Evolutionary conservation across 139 green algal genomes (phyloP).

Genomic region (Medakamo hakoo): DNA sequence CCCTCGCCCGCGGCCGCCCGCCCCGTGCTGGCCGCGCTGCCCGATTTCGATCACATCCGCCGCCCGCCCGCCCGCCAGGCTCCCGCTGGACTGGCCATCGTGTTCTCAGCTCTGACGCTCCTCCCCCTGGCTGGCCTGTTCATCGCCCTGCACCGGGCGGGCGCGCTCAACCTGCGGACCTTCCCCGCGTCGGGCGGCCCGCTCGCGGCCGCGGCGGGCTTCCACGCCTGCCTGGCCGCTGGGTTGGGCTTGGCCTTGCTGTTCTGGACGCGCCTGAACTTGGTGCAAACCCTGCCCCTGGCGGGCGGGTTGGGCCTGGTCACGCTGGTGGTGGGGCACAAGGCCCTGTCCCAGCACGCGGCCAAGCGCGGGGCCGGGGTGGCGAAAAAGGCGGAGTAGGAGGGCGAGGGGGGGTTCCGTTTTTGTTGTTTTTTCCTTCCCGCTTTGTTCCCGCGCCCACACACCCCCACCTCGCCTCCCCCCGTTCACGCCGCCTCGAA

Average conservation of each 20-base stretch:
- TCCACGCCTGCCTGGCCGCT: conserved; percentile 17
- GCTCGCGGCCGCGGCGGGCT: conserved; percentile 1
- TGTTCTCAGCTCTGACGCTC: background rate
- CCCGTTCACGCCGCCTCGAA: background rate
- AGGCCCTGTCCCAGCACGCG: background rate
- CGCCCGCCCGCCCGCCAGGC: conserved; percentile 4
- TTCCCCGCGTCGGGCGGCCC: conserved; percentile 4
- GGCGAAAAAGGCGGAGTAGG: background rate
- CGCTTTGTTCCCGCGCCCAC: background rate
- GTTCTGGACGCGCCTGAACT: conserved; percentile 22
- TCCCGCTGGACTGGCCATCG: conserved; percentile 4
- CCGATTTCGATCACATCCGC: conserved; percentile 8
- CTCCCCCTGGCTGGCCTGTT: conserved; percentile 3
- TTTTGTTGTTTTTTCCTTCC: background rate
- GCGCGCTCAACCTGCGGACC: conserved; percentile 9
- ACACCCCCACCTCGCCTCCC: background rate
- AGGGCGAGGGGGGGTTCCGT: background rate
- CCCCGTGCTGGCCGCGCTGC: background rate
- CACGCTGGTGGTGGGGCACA: conserved; percentile 3
- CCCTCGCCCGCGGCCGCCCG: too few species aligned
- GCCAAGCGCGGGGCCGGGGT: background rate
- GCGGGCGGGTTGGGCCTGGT: background rate
- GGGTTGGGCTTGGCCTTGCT: conserved; percentile 17
- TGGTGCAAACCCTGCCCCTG: conserved; percentile 7
- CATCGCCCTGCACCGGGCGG: background rate